Evolutionary conservation across 179 eudicot genomes (phyloP).

Genomic region (Patellifolia procumbens): DNA sequence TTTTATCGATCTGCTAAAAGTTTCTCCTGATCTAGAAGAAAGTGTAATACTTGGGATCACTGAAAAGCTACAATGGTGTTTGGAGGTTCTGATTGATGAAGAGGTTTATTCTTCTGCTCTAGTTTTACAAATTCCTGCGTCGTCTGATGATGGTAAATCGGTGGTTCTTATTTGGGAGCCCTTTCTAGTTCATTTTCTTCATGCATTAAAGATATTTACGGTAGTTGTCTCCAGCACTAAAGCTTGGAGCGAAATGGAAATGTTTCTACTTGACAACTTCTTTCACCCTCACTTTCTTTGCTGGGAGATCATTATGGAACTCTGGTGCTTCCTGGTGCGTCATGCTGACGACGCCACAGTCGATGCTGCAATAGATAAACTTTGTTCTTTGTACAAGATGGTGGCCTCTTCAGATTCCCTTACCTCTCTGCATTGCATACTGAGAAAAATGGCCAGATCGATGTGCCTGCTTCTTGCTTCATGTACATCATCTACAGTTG

Average conservation of each 20-base stretch:
- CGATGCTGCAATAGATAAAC: slow-evolving; percentile 54
- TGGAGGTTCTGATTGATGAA: slow-evolving; percentile 55
- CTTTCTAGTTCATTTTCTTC: slow-evolving; percentile 48
- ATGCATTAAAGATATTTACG: slow-evolving; percentile 80
- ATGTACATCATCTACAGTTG: slow-evolving; percentile 49
- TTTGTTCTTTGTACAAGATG: slow-evolving; percentile 54
- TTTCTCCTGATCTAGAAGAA: slow-evolving; percentile 64
- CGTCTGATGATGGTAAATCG: slow-evolving; percentile 50
- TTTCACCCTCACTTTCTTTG: slow-evolving; percentile 90
- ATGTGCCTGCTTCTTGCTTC: slow-evolving; percentile 60
- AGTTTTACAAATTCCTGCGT: slow-evolving; percentile 47
- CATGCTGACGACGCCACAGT: slow-evolving; percentile 64
- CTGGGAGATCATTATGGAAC: slow-evolving; percentile 74
- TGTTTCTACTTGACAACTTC: slow-evolving; percentile 68
- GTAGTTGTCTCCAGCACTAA: slow-evolving; percentile 49
- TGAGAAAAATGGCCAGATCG: slow-evolving; percentile 71
- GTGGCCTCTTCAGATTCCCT: slow-evolving; percentile 54
- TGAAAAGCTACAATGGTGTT: slow-evolving; percentile 68
- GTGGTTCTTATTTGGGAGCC: slow-evolving; percentile 56
- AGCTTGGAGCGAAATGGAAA: slow-evolving; percentile 66
- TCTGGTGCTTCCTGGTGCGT: slow-evolving; percentile 77
- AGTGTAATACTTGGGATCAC: slow-evolving; percentile 54
- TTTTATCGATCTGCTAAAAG: slow-evolving; percentile 69
- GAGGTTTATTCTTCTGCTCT: slow-evolving; percentile 63
- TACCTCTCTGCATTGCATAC: slow-evolving; percentile 42